Evolutionary conservation across 1,284 basidiomycete genomes (phyloP).

Genomic region (Leccinum pseudoinsigne): DNA sequence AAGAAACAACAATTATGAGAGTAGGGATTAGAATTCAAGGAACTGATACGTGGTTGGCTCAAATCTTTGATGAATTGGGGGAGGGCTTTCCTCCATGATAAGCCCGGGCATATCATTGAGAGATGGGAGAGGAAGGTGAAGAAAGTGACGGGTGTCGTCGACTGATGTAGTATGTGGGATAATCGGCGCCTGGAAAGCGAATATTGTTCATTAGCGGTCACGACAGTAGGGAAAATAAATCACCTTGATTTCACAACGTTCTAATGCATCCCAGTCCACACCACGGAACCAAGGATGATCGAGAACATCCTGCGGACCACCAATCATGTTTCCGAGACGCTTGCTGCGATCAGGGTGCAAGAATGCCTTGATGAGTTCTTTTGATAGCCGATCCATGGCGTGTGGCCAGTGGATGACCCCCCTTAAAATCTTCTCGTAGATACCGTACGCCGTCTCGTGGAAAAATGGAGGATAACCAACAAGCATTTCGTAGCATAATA

Average conservation of each 20-base stretch:
- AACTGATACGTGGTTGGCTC: conserved; percentile 70
- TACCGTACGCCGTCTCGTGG: conserved; percentile 91
- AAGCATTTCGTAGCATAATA: conserved; percentile 98
- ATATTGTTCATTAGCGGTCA: conserved; percentile 14
- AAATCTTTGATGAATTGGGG: conserved; percentile 57
- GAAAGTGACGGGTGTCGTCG: conserved; percentile 81
- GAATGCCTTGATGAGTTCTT: conserved; percentile 80
- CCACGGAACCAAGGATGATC: conserved; percentile 96
- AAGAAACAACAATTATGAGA: conserved; percentile 1
- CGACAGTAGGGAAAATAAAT: conserved; percentile 20
- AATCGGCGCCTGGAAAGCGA: conserved; percentile 64
- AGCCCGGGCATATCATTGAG: conserved; percentile 78
- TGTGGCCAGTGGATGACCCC: conserved; percentile 94
- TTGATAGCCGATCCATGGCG: conserved; percentile 79
- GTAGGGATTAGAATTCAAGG: conserved; percentile 63
- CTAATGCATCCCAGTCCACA: conserved; percentile 85
- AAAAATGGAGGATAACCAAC: conserved; percentile 94
- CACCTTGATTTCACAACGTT: conserved; percentile 77
- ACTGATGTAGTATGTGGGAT: conserved; percentile 75
- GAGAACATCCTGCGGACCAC: conserved; percentile 89
- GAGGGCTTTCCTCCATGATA: conserved; percentile 56
- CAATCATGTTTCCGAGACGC: conserved; percentile 93
- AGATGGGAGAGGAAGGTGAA: conserved; percentile 72
- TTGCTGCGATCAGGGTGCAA: conserved; percentile 93
- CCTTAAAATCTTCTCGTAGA: conserved; percentile 93